Conservation (phyloP, 2,329 filamentous ascomycete species). For the Sordariomycetes sp. region DNA sequence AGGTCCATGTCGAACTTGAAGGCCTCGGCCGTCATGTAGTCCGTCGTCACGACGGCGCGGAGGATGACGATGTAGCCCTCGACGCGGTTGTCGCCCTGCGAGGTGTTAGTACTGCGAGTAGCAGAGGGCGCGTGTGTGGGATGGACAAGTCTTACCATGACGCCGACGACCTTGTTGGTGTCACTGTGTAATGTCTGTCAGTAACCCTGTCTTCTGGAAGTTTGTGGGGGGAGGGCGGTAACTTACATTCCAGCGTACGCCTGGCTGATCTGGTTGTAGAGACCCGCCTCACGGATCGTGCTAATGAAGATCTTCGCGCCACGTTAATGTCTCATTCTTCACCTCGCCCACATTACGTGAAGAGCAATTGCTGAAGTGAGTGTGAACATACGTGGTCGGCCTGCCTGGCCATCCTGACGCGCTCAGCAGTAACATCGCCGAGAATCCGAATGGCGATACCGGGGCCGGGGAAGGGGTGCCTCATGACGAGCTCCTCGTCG, state of each 20-base stretch:
- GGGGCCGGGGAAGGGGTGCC: slow-evolving; percentile 22
- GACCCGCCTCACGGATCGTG: slow-evolving; percentile 57
- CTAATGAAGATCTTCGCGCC: slow-evolving; percentile 51
- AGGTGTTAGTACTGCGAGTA: slow-evolving; percentile 23
- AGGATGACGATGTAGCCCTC: slow-evolving; percentile 21
- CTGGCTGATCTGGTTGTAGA: slow-evolving; percentile 45
- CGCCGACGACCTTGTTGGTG: slow-evolving; percentile 8
- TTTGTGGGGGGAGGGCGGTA: background rate
- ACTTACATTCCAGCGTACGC: slow-evolving; percentile 8
- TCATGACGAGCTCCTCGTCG: slow-evolving; percentile 16
- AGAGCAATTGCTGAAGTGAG: background rate
- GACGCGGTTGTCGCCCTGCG: slow-evolving; percentile 51
- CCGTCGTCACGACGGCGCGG: slow-evolving; percentile 27
- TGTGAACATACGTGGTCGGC: slow-evolving; percentile 41
- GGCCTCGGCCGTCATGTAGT: slow-evolving; percentile 59
- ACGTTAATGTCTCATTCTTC: background rate
- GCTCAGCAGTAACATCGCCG: slow-evolving; percentile 70
- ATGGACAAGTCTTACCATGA: slow-evolving; percentile 5
- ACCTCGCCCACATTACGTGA: background rate
- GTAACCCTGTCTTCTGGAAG: background rate
- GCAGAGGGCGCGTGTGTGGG: background rate
- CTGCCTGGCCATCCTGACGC: slow-evolving; percentile 65
- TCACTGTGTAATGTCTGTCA: background rate
- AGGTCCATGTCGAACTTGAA: slow-evolving; percentile 54
- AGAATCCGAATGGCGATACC: slow-evolving; percentile 66